phyloP scores from a whole-genome alignment of 2,329 filamentous ascomycete genomes.

The Fusarium sp. region DNA sequence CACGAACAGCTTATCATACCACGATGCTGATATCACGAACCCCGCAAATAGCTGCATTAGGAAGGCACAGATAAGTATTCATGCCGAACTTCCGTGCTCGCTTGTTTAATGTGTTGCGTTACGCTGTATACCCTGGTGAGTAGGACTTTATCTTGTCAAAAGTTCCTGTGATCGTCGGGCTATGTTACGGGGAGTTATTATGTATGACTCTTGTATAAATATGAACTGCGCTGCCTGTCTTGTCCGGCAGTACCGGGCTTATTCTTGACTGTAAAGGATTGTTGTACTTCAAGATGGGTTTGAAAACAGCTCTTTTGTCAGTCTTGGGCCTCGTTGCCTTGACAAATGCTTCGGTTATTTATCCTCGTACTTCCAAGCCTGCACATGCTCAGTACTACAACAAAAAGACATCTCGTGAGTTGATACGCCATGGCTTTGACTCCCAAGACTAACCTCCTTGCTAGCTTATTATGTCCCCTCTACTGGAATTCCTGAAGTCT shows the following conservation, averaged over 20 bases:
- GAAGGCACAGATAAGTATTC: conserved; percentile 17
- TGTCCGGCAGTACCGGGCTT: accelerated
- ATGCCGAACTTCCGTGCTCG: conserved; percentile 29
- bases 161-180: not conserved
- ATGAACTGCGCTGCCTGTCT: not conserved
- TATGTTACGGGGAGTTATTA: not conserved
- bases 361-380: not conserved
- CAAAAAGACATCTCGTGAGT: conserved; percentile 7
- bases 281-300: not conserved
- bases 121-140: not conserved
- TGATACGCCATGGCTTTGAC: no score
- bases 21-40: conserved; percentile 4
- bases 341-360: conserved; percentile 1
- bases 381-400: conserved; percentile 12
- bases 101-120: not conserved
- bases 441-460: not conserved
- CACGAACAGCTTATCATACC: not conserved
- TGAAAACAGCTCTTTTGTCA: not conserved
- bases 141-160: conserved; percentile 4
- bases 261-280: not conserved
- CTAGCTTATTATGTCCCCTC: conserved; percentile 2
- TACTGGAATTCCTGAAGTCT: not conserved
- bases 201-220: not conserved
- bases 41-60: conserved; percentile 28
- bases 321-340: not conserved